These are phyloP conservation scores for Eucalyptus microcorys DNA, from an alignment of 345 rosid species.

Conservation along the genomic window DNA sequence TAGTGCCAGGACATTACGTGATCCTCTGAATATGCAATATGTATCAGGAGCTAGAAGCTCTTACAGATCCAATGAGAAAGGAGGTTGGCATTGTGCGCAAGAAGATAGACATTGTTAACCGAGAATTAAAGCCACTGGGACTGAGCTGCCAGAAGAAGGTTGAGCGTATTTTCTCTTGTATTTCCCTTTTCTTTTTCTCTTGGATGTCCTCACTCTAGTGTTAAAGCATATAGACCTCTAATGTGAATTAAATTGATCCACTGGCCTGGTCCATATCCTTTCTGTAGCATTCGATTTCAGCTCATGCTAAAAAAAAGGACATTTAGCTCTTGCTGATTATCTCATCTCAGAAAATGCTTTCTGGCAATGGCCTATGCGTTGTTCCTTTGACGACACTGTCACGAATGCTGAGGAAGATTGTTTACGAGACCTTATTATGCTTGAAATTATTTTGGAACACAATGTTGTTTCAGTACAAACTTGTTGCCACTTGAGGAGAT, in stretches of 20 bases:
- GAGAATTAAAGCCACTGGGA: constrained; percentile 50
- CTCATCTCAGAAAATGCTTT: background rate
- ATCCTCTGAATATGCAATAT: background rate
- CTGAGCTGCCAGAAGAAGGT: constrained; percentile 56
- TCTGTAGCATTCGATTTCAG: background rate
- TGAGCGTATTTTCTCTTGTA: background rate
- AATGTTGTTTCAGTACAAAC: background rate
- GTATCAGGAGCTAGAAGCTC: constrained; percentile 53
- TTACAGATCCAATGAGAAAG: constrained; percentile 64
- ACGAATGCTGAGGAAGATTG: background rate
- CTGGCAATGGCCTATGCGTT: background rate
- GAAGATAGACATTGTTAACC: constrained; percentile 34
- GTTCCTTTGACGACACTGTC: background rate
- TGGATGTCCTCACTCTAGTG: background rate
- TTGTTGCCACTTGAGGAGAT: background rate
- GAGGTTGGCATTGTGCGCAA: constrained; percentile 40
- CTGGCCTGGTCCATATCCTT: background rate
- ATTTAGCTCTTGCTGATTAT: background rate
- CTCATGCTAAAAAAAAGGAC: background rate
- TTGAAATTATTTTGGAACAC: background rate
- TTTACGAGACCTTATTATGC: background rate
- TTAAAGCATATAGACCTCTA: background rate
- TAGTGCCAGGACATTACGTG: background rate
- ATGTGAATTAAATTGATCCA: background rate
- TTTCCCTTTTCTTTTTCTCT: background rate